A percentile compares a stretch with the other conserved stretches of the same genome.
phyloP scores from a whole-genome alignment of 139 green algal genomes.

The Volvox africanus region DNA sequence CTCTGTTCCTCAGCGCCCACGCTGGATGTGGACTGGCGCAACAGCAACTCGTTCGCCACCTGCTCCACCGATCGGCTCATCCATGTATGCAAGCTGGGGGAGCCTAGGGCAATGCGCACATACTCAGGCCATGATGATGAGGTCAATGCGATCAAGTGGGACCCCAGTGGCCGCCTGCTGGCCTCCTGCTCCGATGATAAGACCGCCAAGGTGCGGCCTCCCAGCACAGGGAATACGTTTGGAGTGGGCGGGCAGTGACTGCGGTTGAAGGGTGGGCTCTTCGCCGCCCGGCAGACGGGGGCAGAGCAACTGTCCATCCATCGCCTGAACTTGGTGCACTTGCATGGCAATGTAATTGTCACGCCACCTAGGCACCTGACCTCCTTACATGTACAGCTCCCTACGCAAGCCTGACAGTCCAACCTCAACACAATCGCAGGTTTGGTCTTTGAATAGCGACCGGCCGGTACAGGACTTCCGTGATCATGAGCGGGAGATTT shows the following conservation, averaged over 20 bases:
- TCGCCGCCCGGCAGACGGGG: too few species aligned
- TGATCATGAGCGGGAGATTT: slow-evolving; percentile 90
- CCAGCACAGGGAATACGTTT: too few species aligned
- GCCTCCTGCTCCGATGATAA: slow-evolving; percentile 92
- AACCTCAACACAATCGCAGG: neutral
- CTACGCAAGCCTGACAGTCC: too few species aligned
- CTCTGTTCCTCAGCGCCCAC: slow-evolving; percentile 65
- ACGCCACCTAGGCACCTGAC: too few species aligned
- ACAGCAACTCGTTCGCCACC: slow-evolving; percentile 90
- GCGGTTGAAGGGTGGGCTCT: too few species aligned
- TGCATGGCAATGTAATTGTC: too few species aligned
- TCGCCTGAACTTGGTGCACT: too few species aligned
- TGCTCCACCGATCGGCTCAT: slow-evolving; percentile 92
- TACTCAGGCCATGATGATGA: slow-evolving; percentile 90
- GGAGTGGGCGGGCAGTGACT: too few species aligned
- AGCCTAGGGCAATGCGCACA: slow-evolving; percentile 72
- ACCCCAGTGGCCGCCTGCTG: slow-evolving; percentile 77
- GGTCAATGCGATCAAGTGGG: slow-evolving; percentile 89
- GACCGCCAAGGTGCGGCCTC: slow-evolving; percentile 77
- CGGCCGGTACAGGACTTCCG: slow-evolving; percentile 72
- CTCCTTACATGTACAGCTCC: too few species aligned
- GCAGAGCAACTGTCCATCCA: too few species aligned
- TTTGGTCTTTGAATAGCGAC: slow-evolving; percentile 63
- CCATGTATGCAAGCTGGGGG: slow-evolving; percentile 84
- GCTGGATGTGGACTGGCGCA: slow-evolving; percentile 95